phyloP scores from a whole-genome alignment of 2,329 filamentous ascomycete genomes.

The Penicillium hordei region DNA sequence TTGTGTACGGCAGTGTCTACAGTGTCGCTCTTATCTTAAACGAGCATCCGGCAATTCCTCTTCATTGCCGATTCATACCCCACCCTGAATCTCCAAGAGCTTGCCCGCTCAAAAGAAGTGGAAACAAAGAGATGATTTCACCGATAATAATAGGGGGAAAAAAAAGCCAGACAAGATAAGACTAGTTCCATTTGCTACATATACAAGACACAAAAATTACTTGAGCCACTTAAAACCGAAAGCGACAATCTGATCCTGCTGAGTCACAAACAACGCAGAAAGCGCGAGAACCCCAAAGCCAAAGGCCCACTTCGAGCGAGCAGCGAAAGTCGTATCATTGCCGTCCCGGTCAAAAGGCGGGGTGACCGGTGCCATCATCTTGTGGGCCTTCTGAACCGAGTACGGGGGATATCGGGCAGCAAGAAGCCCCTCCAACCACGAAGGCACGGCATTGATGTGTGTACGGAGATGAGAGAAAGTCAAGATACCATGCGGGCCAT shows the following conservation, averaged over 20 bases:
- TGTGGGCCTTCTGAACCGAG: constrained; percentile 16
- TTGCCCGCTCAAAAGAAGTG: neutral
- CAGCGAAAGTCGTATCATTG: constrained; percentile 9
- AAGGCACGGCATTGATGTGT: constrained; percentile 16
- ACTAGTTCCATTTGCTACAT: neutral
- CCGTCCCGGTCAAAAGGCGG: constrained; percentile 22
- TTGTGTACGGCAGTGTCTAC: neutral
- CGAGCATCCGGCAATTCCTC: neutral
- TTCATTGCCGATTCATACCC: neutral
- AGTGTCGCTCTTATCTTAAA: neutral
- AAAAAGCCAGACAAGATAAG: neutral
- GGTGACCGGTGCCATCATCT: constrained; percentile 8
- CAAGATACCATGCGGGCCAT: constrained; percentile 52
- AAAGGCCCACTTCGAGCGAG: constrained; percentile 13
- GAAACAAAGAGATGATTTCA: neutral
- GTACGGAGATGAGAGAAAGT: constrained; percentile 37
- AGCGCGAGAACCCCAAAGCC: constrained; percentile 13
- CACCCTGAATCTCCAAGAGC: neutral
- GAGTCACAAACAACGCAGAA: constrained; percentile 4
- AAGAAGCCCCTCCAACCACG: constrained; percentile 20
- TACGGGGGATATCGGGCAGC: constrained; percentile 21
- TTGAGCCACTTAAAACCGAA: constrained; percentile 5
- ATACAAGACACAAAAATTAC: neutral
- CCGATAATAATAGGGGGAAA: neutral
- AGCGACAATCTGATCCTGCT: neutral